Evolutionary conservation across 2,329 filamentous ascomycete species (phyloP).

Genomic region (Fusarium caatingaense): DNA sequence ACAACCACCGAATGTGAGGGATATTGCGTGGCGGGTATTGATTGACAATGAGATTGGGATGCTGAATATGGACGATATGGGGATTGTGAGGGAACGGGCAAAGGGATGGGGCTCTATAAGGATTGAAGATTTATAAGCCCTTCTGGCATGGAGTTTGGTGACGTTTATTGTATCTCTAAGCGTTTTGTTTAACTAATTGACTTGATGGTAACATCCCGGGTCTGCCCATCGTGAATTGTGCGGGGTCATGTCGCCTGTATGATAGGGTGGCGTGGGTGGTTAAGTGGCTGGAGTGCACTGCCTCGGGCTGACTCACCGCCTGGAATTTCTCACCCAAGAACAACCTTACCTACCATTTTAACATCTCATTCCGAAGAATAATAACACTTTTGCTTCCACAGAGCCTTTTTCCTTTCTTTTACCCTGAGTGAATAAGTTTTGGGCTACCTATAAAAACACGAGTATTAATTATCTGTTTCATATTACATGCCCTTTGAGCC

Average conservation of each 20-base stretch:
- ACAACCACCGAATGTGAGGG: constrained; percentile 17
- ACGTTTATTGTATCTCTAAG: not conserved
- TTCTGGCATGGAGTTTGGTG: not conserved
- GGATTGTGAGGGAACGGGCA: constrained; percentile 16
- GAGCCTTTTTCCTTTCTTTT: no score
- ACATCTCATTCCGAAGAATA: not conserved
- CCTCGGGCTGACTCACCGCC: not conserved
- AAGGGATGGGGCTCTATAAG: constrained; percentile 20
- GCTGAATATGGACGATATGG: constrained; percentile 24
- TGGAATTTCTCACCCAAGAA: not conserved
- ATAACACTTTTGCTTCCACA: no score
- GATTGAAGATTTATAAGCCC: not conserved
- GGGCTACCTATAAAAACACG: not conserved
- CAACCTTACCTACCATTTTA: no score
- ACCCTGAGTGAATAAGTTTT: no score
- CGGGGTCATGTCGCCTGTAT: not conserved
- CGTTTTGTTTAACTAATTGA: not conserved
- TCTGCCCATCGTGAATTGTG: not conserved
- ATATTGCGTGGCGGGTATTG: constrained; percentile 16
- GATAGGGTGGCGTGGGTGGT: no score
- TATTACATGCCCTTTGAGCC: not conserved
- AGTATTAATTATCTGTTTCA: no score
- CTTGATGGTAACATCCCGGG: no score
- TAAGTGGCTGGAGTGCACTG: not conserved
- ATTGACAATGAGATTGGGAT: constrained; percentile 9